Evolutionary conservation across 2,329 filamentous ascomycete genomes (phyloP).

Genomic region (Colletotrichum sp.): DNA sequence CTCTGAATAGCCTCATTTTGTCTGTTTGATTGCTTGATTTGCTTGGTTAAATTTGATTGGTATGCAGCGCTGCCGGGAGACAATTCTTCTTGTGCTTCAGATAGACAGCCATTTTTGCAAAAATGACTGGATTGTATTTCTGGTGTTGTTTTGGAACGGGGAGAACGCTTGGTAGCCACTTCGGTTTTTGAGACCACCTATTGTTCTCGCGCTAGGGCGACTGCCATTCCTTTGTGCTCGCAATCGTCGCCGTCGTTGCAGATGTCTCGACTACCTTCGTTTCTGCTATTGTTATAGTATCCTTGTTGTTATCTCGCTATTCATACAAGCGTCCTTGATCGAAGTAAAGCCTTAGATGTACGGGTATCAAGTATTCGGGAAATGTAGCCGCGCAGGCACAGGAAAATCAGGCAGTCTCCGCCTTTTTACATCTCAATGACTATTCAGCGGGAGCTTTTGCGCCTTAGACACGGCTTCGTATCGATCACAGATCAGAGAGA

Average conservation of each 20-base stretch:
- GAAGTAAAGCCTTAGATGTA: background rate
- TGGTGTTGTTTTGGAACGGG: background rate
- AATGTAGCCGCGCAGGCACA: background rate
- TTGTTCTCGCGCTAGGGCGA: too few relatives aligned
- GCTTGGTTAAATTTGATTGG: accelerated
- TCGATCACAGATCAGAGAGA: background rate
- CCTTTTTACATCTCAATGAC: background rate
- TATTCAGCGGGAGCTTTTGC: background rate
- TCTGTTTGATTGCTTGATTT: background rate
- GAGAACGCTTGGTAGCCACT: background rate
- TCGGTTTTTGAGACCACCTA: background rate
- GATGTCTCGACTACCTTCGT: accelerated
- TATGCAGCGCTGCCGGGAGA: background rate
- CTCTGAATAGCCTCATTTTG: background rate
- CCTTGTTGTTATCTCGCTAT: too few relatives aligned
- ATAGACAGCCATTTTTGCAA: accelerated
- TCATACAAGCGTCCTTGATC: accelerated
- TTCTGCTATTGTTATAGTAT: background rate
- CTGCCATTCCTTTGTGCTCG: accelerated
- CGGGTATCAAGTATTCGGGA: background rate
- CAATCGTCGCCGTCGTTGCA: background rate
- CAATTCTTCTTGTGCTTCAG: accelerated
- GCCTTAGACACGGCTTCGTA: background rate
- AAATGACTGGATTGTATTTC: accelerated
- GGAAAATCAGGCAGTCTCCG: accelerated